Evolutionary conservation across 2,329 filamentous ascomycete genomes (phyloP).

Genomic region (Cercospora sp.): DNA sequence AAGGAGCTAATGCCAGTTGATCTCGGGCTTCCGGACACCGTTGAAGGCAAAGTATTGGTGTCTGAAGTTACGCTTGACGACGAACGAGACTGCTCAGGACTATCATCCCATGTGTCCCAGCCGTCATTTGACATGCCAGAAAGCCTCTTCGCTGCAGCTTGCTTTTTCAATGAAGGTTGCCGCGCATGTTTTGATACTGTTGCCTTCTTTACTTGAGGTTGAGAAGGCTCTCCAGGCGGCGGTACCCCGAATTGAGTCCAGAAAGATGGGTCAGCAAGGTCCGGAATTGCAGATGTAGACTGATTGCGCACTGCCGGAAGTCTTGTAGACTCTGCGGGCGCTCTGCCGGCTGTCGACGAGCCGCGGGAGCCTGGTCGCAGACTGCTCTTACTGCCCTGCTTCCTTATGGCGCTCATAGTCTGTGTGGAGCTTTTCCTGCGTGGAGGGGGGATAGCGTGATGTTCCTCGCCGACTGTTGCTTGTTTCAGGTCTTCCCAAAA

Average conservation of each 20-base stretch:
- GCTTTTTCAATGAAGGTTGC: conserved; percentile 25
- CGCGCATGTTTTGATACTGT: conserved; percentile 26
- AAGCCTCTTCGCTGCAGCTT: conserved; percentile 12
- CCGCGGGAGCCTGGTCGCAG: conserved; percentile 28
- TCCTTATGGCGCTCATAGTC: conserved; percentile 27
- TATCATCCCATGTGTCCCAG: conserved; percentile 38
- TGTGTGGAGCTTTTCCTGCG: conserved; percentile 32
- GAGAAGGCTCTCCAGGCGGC: conserved; percentile 16
- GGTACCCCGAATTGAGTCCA: conserved; percentile 33
- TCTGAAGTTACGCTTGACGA: conserved; percentile 31
- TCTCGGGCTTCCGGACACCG: conserved; percentile 31
- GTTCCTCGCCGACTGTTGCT: conserved; percentile 93
- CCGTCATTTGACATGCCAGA: conserved; percentile 31
- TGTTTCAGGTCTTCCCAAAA: conserved; percentile 95
- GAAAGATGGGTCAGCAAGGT: conserved; percentile 35
- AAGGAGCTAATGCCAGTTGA: conserved; percentile 20
- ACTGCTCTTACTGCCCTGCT: conserved; percentile 34
- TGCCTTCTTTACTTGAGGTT: conserved; percentile 30
- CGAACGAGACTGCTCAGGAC: conserved; percentile 28
- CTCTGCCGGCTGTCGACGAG: conserved; percentile 26
- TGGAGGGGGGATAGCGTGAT: conserved; percentile 54
- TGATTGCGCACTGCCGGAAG: conserved; percentile 27
- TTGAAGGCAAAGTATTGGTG: conserved; percentile 30
- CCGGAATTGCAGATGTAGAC: conserved; percentile 28
- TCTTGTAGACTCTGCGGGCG: conserved; percentile 21